Evolutionary conservation across 2,329 filamentous ascomycete genomes (phyloP), one percentile per base, ranked within the genome.

Genomic region (Fusarium agapanthi): DNA sequence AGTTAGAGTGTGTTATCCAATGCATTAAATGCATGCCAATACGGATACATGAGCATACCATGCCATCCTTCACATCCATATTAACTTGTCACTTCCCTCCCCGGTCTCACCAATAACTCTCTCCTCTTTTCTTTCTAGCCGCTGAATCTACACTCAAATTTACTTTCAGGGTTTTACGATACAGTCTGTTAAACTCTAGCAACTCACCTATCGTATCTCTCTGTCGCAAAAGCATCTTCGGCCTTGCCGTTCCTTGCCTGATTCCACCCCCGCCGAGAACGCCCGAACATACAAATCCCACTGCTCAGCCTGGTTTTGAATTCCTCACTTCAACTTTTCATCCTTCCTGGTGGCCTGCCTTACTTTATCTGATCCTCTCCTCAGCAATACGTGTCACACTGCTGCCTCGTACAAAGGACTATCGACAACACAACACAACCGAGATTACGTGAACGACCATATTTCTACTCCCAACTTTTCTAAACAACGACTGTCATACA

Each of bases 181-280:
- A 43, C 50, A 43, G 38, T 20, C 40, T 37, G 40, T 41, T 18
- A 35, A 37, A 60, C 30, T 50, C 47, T 10, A 20, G 30, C 47
- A 24, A 34, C 47, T 32, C 11, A 34, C 22, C 16, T 14, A 50
- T 50, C 30, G 30, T 34, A 50, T 10, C 47, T 24, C 47, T 50
- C 64, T 67, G 51, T 73, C 71, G 67, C 69, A 69, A 65, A 48
- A 66, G 61, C 61, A 66, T 65, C 56, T 48, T 74, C 74, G 72
- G 70, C 74, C 63, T 69, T 55, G 62, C 72, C 67, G 64, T 66
- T 65, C 72, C 58, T 65, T 59, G 60, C 65, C 53, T 71, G 62
- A 57, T 61, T 66, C 62, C 74, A 65, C 66, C 34, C 70, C 71
- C 74, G 71, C 75, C 75, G 74, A 77, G 63, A 76, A 74, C 75